A percentile compares a stretch with the other conserved stretches of the same genome.
These are phyloP conservation scores for Suillus spraguei DNA, from an alignment of 768 basidiomycete species.

Conservation along the genomic window DNA sequence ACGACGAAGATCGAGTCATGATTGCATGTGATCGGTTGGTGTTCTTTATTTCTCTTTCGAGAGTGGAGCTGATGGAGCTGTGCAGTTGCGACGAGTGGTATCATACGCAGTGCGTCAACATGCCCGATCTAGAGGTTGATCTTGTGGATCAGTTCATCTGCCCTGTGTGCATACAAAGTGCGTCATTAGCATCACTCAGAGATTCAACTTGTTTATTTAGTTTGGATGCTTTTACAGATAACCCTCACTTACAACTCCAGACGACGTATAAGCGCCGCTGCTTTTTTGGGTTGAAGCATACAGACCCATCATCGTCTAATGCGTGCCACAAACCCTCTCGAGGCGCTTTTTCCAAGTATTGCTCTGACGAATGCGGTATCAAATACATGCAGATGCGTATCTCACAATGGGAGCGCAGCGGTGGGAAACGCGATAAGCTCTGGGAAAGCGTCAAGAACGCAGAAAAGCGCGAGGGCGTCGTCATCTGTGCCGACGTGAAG, in stretches of 20 bases:
- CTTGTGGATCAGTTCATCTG: conserved; percentile 94
- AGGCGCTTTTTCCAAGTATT: conserved; percentile 87
- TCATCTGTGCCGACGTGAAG: conserved; percentile 45
- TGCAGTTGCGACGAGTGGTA: conserved; percentile 93
- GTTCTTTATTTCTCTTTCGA: not conserved
- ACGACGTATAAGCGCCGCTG: conserved; percentile 86
- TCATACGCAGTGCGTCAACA: conserved; percentile 81
- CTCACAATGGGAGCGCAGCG: conserved; percentile 60
- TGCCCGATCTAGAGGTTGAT: conserved; percentile 81
- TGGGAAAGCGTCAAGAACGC: conserved; percentile 78
- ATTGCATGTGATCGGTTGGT: conserved; percentile 90
- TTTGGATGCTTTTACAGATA: conserved; percentile 41
- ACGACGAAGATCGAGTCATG: conserved; percentile 89
- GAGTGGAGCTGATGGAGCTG: not conserved
- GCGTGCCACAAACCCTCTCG: conserved; percentile 83
- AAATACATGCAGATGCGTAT: conserved; percentile 70
- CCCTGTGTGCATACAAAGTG: conserved; percentile 76
- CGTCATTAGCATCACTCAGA: conserved; percentile 32
- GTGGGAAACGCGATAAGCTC: conserved; percentile 62
- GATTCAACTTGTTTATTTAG: conserved; percentile 2
- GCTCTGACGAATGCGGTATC: conserved; percentile 86
- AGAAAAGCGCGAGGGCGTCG: conserved; percentile 70
- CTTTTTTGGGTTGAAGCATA: conserved; percentile 65
- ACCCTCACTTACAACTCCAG: conserved; percentile 57
- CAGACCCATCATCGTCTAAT: conserved; percentile 59